phyloP scores from a whole-genome alignment of 176 grass and related monocot species.

The Chrysopogon serrulatus region DNA sequence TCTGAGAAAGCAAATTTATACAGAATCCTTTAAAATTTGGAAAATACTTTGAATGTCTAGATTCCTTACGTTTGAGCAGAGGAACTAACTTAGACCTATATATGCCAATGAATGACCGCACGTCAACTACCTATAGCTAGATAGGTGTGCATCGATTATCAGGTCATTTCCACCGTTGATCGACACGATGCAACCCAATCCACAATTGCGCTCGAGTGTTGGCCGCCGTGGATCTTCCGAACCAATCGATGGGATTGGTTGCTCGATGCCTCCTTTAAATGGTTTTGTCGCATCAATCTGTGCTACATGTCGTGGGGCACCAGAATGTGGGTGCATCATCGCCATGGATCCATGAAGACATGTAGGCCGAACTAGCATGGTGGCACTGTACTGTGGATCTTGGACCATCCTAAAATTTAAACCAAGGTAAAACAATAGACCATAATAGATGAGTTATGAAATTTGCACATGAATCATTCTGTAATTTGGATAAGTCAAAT shows the following conservation, averaged over 20 bases:
- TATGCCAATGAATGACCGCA: neutral
- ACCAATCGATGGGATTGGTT: conserved; percentile 17
- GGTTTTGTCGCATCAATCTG: conserved; percentile 32
- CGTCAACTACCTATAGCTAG: neutral
- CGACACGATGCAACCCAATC: neutral
- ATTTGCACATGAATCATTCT: too few species aligned
- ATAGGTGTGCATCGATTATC: neutral
- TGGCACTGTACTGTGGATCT: neutral
- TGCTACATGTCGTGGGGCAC: neutral
- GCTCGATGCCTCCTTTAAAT: conserved; percentile 5
- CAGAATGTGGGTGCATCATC: conserved; percentile 7
- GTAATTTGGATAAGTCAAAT: too few species aligned
- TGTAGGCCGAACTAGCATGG: too few species aligned
- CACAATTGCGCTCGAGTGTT: neutral
- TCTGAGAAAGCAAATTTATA: too few species aligned
- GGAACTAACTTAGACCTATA: neutral
- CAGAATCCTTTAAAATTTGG: too few species aligned
- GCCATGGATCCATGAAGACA: conserved; percentile 5
- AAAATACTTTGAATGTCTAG: too few species aligned
- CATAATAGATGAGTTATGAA: too few species aligned
- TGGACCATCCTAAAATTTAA: too few species aligned
- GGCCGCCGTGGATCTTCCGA: neutral
- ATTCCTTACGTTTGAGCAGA: too few species aligned
- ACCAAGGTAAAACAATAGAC: too few species aligned
- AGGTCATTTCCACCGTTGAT: neutral